phyloP scores from a whole-genome alignment of 495 filamentous ascomycete species.

The Podospora australis region DNA sequence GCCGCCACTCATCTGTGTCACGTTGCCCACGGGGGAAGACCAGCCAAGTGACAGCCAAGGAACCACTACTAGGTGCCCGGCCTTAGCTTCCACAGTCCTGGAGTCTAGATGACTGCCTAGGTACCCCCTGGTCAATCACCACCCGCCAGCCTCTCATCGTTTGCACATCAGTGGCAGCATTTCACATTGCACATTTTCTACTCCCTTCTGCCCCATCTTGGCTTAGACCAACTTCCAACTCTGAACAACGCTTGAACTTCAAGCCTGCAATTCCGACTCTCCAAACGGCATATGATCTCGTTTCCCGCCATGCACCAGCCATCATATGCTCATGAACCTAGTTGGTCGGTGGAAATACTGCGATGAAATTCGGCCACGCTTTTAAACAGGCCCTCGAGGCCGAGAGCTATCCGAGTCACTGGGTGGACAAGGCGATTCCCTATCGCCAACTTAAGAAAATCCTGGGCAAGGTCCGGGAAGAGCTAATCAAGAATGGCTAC shows the following conservation, averaged over 20 bases:
- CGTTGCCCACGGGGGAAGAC: background rate
- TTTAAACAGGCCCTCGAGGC: conserved; percentile 52
- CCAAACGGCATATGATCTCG: background rate
- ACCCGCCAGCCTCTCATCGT: no score
- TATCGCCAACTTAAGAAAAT: conserved; percentile 72
- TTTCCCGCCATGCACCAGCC: conserved; percentile 24
- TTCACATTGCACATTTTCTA: no score
- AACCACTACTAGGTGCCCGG: background rate
- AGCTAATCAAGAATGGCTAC: conserved; percentile 56
- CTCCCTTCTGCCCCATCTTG: no score
- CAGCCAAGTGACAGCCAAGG: background rate
- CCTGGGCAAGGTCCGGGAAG: conserved; percentile 58
- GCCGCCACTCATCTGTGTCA: background rate
- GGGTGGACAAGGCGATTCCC: conserved; percentile 63
- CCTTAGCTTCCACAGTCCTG: background rate
- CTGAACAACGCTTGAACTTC: background rate
- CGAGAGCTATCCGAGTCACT: conserved; percentile 56
- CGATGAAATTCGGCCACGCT: conserved; percentile 72
- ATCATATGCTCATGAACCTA: conserved; percentile 12
- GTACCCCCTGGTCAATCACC: no score
- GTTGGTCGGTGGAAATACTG: conserved; percentile 14
- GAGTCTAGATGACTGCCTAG: background rate
- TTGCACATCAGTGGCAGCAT: no score
- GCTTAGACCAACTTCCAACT: no score
- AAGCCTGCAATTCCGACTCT: background rate